Percentiles rank a stretch among this genome's conserved stretches.
phyloP scores from a whole-genome alignment of 2,329 filamentous ascomycete genomes.

The Ophiostoma ulmi region DNA sequence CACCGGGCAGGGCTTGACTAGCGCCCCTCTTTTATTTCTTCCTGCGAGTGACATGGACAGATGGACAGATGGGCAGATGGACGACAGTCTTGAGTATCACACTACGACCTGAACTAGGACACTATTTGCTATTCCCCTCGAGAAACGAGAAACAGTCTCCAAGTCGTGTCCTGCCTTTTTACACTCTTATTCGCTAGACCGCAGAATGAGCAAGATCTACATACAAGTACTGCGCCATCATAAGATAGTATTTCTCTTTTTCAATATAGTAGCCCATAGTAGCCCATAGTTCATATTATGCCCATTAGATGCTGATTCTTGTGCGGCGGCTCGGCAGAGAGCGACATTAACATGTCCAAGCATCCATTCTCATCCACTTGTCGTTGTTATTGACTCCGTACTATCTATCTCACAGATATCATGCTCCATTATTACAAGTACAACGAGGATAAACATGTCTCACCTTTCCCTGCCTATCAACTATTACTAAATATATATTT shows the following conservation, averaged over 20 bases:
- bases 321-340: neutral
- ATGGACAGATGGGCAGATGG: too few species aligned
- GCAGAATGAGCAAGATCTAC: slow-evolving; percentile 1
- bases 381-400: neutral
- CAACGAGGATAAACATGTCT: neutral
- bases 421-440: neutral
- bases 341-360: neutral
- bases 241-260: neutral
- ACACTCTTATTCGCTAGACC: slow-evolving; percentile 3
- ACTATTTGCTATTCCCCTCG: neutral
- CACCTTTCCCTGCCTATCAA: neutral
- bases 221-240: slow-evolving; percentile 6
- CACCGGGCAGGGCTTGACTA: slow-evolving; percentile 15
- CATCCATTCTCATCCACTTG: neutral
- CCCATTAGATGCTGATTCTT: neutral
- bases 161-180: neutral
- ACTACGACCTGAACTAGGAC: neutral
- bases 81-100: neutral
- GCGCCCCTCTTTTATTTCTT: slow-evolving; percentile 4
- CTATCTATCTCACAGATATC: neutral
- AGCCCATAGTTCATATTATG: neutral
- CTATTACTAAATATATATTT: neutral
- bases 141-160: slow-evolving; percentile 7
- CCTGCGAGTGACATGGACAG: slow-evolving; percentile 3
- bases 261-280: neutral